A percentile compares a stretch with the other conserved stretches of the same genome.
Evolutionary conservation across 768 basidiomycete species (phyloP).

Genomic region (Udeniomyces megalosporus): DNA sequence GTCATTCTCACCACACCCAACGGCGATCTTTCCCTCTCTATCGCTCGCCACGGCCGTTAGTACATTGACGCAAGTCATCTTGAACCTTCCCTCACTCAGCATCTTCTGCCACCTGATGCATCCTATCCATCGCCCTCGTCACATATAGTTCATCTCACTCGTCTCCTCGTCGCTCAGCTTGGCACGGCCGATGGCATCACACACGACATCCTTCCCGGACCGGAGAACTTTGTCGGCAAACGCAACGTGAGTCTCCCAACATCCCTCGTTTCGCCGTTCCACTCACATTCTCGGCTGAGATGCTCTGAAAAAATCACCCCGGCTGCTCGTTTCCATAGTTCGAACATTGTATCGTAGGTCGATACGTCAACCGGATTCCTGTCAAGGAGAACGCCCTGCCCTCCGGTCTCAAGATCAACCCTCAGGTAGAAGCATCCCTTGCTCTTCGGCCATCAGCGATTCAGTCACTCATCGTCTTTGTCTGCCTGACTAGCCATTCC

Average conservation of each 20-base stretch:
- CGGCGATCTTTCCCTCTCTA: too few species aligned
- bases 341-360: slow-evolving; percentile 12
- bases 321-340: background rate
- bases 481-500: too few species aligned
- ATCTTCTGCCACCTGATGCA: too few species aligned
- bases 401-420: background rate
- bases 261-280: background rate
- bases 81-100: too few species aligned
- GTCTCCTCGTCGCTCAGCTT: background rate
- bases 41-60: too few species aligned
- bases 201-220: background rate
- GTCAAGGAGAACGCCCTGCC: background rate
- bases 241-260: background rate
- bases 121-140: background rate
- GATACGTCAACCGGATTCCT: slow-evolving; percentile 6
- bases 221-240: background rate
- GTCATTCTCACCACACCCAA: background rate
- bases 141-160: slow-evolving; percentile 2
- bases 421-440: too few species aligned
- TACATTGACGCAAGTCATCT: too few species aligned
- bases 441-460: too few species aligned
- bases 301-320: background rate
- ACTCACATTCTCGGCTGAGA: background rate
- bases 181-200: background rate
- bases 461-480: too few species aligned